A percentile compares a stretch with the other conserved stretches of the same genome.
Conservation (phyloP, 345 rosid species). For the Ailanthus altissimus region DNA sequence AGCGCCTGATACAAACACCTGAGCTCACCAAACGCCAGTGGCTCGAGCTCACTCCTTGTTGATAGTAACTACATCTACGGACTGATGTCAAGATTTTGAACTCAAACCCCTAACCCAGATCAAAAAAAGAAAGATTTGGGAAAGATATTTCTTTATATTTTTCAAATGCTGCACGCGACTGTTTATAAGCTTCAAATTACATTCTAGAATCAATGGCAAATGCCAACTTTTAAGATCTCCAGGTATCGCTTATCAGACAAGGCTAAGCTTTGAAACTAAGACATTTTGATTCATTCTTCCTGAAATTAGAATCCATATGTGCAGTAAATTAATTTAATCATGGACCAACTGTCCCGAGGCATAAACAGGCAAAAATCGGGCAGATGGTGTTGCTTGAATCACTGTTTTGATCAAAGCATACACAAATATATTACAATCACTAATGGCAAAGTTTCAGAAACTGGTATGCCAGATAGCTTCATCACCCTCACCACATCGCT, state of each 20-base stretch:
- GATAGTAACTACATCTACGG: too few relatives aligned
- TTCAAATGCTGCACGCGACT: too few relatives aligned
- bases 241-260: not conserved
- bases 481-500: conserved; percentile 69
- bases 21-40: not conserved
- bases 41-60: not conserved
- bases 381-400: conserved; percentile 28
- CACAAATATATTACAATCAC: conserved; percentile 33
- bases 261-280: conserved; percentile 1
- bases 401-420: conserved; percentile 13
- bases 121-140: too few relatives aligned
- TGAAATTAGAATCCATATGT: conserved; percentile 30
- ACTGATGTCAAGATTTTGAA: too few relatives aligned
- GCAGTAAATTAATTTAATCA: conserved; percentile 41
- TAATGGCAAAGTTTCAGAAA: conserved; percentile 45
- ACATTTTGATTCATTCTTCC: not conserved
- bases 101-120: too few relatives aligned
- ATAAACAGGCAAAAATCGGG: conserved; percentile 48
- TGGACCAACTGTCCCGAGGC: conserved; percentile 41
- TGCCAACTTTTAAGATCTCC: not conserved
- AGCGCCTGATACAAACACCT: not conserved
- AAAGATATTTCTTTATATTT: too few relatives aligned
- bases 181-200: not conserved
- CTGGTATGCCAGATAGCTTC: conserved; percentile 83
- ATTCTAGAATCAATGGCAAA: not conserved